A percentile compares a stretch with the other conserved stretches of the same genome.
These are phyloP conservation scores for Ormosia emarginata DNA, from an alignment of 306 rosid species.

Conservation along the genomic window DNA sequence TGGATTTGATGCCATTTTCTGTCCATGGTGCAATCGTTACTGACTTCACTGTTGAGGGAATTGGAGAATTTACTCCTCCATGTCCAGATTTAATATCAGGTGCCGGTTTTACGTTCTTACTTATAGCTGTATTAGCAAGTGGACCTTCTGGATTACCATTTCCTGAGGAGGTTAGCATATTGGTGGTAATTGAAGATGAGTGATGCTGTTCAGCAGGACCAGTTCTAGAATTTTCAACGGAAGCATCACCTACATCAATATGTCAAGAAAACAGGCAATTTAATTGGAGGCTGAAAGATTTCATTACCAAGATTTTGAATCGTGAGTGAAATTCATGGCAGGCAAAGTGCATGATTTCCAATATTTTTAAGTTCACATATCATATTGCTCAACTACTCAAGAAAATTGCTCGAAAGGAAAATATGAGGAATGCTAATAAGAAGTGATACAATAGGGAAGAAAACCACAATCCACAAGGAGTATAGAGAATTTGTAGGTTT, in stretches of 20 bases:
- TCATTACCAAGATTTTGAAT: not conserved
- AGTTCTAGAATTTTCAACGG: not conserved
- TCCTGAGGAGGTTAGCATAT: not conserved
- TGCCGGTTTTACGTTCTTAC: not conserved
- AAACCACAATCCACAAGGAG: no score
- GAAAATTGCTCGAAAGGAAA: not conserved
- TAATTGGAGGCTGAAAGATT: not conserved
- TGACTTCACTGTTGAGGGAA: constrained; percentile 7
- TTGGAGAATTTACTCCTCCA: constrained; percentile 4
- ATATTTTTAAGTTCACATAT: not conserved
- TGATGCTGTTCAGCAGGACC: not conserved
- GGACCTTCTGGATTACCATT: constrained; percentile 4
- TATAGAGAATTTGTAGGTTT: no score
- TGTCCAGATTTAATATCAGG: constrained; percentile 1
- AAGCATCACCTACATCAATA: constrained; percentile 16
- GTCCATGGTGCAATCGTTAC: not conserved
- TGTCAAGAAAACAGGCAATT: constrained; percentile 4
- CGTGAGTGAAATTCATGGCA: not conserved
- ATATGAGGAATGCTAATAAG: not conserved
- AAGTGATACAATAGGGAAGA: no score
- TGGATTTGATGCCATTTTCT: not conserved
- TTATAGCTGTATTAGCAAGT: not conserved
- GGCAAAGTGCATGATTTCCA: not conserved
- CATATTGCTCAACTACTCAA: not conserved
- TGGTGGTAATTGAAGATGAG: constrained; percentile 1